Evolutionary conservation across 345 rosid genomes (phyloP).

Genomic region (Salix udensis): DNA sequence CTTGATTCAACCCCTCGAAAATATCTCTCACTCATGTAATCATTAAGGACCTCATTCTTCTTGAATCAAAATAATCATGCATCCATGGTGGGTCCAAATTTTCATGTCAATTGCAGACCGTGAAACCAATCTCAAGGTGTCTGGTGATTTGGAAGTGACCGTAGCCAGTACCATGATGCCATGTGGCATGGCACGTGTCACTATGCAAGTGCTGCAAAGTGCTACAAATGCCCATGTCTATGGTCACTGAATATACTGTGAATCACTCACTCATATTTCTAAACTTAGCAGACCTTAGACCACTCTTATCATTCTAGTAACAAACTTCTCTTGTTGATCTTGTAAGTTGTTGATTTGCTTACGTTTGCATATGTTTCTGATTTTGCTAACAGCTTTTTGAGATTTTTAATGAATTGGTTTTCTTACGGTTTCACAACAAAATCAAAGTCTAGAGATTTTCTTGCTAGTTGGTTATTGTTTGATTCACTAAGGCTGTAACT

Average conservation of each 20-base stretch:
- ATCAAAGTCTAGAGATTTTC: constrained; percentile 6
- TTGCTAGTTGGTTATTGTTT: neutral
- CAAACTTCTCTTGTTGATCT: neutral
- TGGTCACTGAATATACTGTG: neutral
- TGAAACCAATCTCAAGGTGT: constrained; percentile 1
- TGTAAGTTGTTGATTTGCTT: neutral
- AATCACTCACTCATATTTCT: neutral
- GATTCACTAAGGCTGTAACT: neutral
- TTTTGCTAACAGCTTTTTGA: neutral
- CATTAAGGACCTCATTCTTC: neutral
- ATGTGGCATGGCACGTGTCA: constrained; percentile 13
- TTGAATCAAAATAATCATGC: neutral
- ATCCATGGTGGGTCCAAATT: constrained; percentile 3
- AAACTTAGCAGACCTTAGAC: neutral
- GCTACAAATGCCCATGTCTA: constrained; percentile 6
- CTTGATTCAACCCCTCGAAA: neutral
- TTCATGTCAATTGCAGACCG: neutral
- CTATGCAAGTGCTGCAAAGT: neutral
- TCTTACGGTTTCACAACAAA: neutral
- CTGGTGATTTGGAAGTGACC: neutral
- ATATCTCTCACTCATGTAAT: neutral
- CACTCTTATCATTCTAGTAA: neutral
- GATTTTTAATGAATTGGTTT: neutral
- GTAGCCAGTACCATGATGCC: neutral
- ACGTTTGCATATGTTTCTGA: neutral